Evolutionary conservation across 805 yeast species (phyloP), one percentile per base, ranked within the genome.

Genomic region (Candida michaelii): DNA sequence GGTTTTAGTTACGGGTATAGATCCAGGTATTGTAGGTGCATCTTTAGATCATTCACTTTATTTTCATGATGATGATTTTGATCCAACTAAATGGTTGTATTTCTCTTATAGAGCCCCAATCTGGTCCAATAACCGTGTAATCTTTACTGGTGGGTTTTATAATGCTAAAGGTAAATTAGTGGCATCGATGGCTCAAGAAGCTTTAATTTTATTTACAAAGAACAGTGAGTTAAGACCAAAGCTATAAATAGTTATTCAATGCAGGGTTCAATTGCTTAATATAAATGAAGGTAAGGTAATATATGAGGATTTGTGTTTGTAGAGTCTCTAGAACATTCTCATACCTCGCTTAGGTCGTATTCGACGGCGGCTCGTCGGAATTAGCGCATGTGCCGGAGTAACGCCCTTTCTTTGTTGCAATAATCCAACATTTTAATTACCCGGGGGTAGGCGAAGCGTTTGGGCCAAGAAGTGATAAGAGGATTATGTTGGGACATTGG

Each of bases 11-110:
- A 51, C 54, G 12, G 64, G 62, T 3, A 46, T 44, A 18, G 57
- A 56, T 10, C 48, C 52, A 11, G 52, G 61, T 43, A 63, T 59
- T 42, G 63, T 65, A 32, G 54, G 60, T 10, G 58, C 63, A 1
- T 59, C 66, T 5, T 51, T 65, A 25, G 71, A 65, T 47, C 71
- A 65, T 42, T 52, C 63, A 4, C 51, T 65, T 7, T 65, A 56
- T 40, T 62, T 65, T 47, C 71, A 65, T 45, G 69, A 65, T 40
- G 66, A 59, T 39, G 55, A 51, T 19, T 63, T 65, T 45, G 64
- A 63, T 37, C 67, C 67, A 7, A 55, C 56, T 11, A 48, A 60
- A 6, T 65, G 71, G 71, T 42, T 54, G 8, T 60, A 53, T 43
- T 60, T 59, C 44, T 47, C n/a, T 62, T 52, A 44, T 46, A 40